Evolutionary conservation across 2,329 filamentous ascomycete genomes (phyloP), one percentile per base, ranked within the genome.

Genomic region (Cladophialophora chaetospira): DNA sequence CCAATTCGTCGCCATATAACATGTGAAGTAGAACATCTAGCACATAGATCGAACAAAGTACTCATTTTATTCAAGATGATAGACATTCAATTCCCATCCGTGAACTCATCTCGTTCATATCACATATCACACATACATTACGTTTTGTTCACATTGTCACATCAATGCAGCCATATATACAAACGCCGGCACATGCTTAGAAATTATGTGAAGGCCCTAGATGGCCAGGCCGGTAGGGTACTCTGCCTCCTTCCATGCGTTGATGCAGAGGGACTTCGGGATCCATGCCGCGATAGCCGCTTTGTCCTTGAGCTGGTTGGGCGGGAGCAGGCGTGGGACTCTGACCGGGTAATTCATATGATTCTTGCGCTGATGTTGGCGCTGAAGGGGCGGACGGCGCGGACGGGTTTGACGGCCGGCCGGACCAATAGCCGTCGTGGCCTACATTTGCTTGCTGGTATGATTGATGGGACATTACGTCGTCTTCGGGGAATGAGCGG

Each of bases 181-280:
- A 42, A 17, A 21, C 25, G 17, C 21, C 25, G 23, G 3, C 25
- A 25, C 43, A 31, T 21, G 23, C 17, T 57, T 28, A 62, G 38
- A 57, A 62, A 55, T 62, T 62, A 45, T 56, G 50, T 10, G 60
- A 60, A n/a, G 60, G 45, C n/a, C 42, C 21, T 4, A 55, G 38
- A 53, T 62, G 60, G 17, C 60, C 60, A 4, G 57, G 57, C 28
- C 60, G 53, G 15, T 60, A 45, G 3, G 60, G 60, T 9, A 62
- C 57, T 33, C 59, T 53, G n/a, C n/a, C n/a, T n/a, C 49, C 48
- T 6, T 57, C 50, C 13, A 47, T 21, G 5, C 61, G 47, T 33
- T 62, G 60, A 35, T 59, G 60, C 13, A 53, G 36, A 9, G 60
- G 57, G 13, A 62, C 55, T 56, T 62, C 59, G 15, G 51, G 59